phyloP scores from a whole-genome alignment of 768 basidiomycete genomes.

The Mycena crocata region DNA sequence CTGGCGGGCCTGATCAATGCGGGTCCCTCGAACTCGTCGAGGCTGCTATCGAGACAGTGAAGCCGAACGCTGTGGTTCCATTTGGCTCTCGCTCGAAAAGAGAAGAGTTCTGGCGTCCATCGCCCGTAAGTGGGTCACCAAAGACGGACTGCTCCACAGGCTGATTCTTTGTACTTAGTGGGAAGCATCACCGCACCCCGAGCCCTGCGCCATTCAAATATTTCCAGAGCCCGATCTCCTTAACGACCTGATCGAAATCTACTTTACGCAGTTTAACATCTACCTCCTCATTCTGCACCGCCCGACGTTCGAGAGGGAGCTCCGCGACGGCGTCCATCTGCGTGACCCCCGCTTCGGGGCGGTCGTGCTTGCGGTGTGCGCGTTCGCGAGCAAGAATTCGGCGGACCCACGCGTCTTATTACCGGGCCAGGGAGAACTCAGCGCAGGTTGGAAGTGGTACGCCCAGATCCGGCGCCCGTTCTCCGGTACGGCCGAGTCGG shows the following conservation, averaged over 20 bases:
- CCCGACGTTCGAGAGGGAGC: slow-evolving; percentile 56
- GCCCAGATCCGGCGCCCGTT: slow-evolving; percentile 64
- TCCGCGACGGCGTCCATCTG: slow-evolving; percentile 51
- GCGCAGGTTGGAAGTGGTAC: slow-evolving; percentile 58
- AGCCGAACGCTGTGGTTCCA: neutral
- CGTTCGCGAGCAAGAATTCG: slow-evolving; percentile 55
- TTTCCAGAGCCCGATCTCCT: slow-evolving; percentile 46
- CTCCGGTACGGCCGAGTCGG: slow-evolving; percentile 54
- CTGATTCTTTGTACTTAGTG: too few species aligned
- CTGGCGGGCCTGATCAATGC: slow-evolving; percentile 23
- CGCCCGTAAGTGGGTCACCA: too few species aligned
- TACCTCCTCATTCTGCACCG: slow-evolving; percentile 62
- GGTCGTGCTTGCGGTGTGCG: slow-evolving; percentile 63
- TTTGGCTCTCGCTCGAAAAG: too few species aligned
- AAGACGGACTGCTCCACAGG: too few species aligned
- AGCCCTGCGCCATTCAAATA: neutral
- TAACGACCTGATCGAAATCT: slow-evolving; percentile 56
- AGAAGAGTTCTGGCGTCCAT: slow-evolving; percentile 15
- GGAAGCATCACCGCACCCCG: slow-evolving; percentile 13
- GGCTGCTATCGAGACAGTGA: neutral
- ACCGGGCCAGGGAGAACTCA: slow-evolving; percentile 37
- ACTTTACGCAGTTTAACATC: slow-evolving; percentile 57
- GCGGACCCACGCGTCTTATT: slow-evolving; percentile 57
- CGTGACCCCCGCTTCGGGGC: slow-evolving; percentile 53
- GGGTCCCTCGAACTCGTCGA: slow-evolving; percentile 15